Base-by-base conservation (phyloP, 106 monocot species). In the Dendrobium catenatum region DNA sequence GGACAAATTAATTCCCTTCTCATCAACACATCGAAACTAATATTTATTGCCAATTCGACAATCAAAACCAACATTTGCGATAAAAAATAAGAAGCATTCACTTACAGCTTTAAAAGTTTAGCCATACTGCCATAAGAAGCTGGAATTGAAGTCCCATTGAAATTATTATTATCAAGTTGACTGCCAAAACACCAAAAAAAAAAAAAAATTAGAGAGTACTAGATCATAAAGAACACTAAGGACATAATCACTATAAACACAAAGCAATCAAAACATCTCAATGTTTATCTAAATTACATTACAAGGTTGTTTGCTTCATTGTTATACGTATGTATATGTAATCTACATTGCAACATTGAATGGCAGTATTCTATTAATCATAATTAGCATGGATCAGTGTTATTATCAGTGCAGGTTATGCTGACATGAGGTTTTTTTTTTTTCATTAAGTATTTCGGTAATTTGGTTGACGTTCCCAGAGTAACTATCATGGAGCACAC, bases 91-190 rank as follows among this genome's bases (percentile, higher is more conserved):
- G 15, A 46, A 73, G 78, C 37, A 81, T 27, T 26, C n/a, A 89
- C 94, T 89, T 88, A 95, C 98, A 98, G 51, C 83, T 98, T 98
- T 37, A 98, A 76, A 73, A 98, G 91, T 46, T 81, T 83, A 55
- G 80, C 84, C 80, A 95, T 95, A 41, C 72, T 91, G 56, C 83
- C 87, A 84, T 86, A 99, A 83, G 95, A 85, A 85, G 81, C 29
- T 82, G 98, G 98, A 81, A 99, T 95, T 84, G 88, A 83, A 31
- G 79, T 83, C 37, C 98, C 95, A 81, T 72, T 92, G 80, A 98
- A 98, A 79, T 98, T 94, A 86, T 98, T 98, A 84, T 95, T 95
- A 84, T 98, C 98, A 76, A 98, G 89, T 84, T 98, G 98, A 20
- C 98, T 98, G 98, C 72, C 86, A 79, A 56, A 73, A 37, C 37